A percentile compares a stretch with the other conserved stretches of the same genome.
These are phyloP conservation scores for Botrytis squamosa DNA, from an alignment of 2,329 filamentous ascomycete species.

Conservation along the genomic window DNA sequence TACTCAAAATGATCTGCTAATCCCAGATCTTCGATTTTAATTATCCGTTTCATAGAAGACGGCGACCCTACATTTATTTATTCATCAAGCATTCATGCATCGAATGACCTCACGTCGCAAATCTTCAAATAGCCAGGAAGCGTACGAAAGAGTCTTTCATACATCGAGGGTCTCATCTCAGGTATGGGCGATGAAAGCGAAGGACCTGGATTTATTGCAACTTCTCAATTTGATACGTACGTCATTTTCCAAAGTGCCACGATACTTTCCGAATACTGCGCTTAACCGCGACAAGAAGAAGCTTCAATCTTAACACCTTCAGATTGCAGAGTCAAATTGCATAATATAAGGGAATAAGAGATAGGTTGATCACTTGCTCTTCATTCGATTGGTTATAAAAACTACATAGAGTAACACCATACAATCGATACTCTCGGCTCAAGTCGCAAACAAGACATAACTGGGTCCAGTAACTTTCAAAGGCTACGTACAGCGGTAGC, in stretches of 20 bases:
- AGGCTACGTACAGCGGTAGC: background rate
- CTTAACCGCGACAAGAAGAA: background rate
- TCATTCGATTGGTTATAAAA: background rate
- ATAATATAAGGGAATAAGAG: fast-evolving
- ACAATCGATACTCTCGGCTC: background rate
- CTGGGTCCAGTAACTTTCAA: background rate
- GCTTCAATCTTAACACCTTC: background rate
- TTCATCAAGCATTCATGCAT: background rate
- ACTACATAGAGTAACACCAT: background rate
- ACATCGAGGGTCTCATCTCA: background rate
- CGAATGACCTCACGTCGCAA: background rate
- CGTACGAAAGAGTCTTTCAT: background rate
- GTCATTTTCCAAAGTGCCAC: background rate
- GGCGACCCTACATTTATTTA: background rate
- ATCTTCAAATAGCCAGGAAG: background rate
- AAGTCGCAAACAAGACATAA: background rate
- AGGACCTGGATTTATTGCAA: background rate
- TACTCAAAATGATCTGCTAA: background rate
- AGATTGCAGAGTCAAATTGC: background rate
- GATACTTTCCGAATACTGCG: background rate
- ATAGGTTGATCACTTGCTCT: background rate
- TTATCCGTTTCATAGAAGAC: background rate
- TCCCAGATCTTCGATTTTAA: background rate
- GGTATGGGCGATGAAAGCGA: background rate
- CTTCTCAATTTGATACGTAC: background rate